Conservation (phyloP, 805 yeast genomes). For the Suhomyces vadensis region DNA sequence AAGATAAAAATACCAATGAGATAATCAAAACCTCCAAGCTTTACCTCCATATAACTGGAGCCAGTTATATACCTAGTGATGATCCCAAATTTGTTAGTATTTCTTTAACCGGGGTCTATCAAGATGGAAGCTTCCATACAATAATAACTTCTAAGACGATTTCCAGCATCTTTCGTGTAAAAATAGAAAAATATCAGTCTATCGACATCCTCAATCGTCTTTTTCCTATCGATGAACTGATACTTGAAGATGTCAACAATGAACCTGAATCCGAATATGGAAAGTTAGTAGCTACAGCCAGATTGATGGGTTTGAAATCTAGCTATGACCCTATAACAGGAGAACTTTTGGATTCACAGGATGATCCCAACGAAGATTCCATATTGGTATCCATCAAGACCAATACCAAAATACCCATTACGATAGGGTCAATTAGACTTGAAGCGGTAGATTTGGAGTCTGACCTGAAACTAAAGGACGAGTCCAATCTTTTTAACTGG, state of each 20-base stretch:
- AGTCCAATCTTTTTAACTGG: conserved; percentile 30
- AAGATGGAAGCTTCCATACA: conserved; percentile 23
- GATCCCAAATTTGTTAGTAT: conserved; percentile 14
- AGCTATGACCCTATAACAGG: conserved; percentile 6
- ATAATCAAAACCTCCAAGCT: conserved; percentile 17
- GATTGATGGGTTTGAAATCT: conserved; percentile 3
- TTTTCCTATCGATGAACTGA: conserved; percentile 14
- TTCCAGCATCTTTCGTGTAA: not conserved
- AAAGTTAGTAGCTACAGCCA: conserved; percentile 2
- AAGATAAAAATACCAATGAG: conserved; percentile 14
- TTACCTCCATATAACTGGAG: conserved; percentile 18
- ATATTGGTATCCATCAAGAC: conserved; percentile 19
- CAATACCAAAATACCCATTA: conserved; percentile 24
- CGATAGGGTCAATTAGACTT: conserved; percentile 26
- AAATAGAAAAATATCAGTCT: conserved; percentile 21
- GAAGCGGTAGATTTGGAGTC: conserved; percentile 20
- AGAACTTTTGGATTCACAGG: conserved; percentile 10
- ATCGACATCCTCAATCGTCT: conserved; percentile 15
- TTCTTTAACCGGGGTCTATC: conserved; percentile 19
- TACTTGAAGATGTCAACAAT: conserved; percentile 12
- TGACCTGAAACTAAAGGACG: conserved; percentile 10
- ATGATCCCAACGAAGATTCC: conserved; percentile 11
- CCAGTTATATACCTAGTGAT: conserved; percentile 7
- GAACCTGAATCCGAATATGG: not conserved
- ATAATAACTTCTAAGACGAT: conserved; percentile 12